Evolutionary conservation across 2,329 filamentous ascomycete genomes (phyloP), one percentile per base, ranked within the genome.

Genomic region (Alternaria alternata): DNA sequence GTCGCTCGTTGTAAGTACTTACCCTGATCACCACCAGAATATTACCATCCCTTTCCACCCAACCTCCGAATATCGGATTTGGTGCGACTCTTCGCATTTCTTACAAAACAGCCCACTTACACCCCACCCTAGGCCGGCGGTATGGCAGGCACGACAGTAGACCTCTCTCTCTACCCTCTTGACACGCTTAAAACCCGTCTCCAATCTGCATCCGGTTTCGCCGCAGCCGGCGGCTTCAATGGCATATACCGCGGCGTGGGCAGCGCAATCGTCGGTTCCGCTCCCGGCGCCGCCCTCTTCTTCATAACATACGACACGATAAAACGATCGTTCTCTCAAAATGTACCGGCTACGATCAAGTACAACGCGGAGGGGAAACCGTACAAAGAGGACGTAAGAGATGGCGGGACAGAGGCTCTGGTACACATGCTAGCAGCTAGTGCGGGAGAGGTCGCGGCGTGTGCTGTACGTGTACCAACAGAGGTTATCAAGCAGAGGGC

Each of bases 121-220:
- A n/a, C 32, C 49, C 26, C 5, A 52, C 66, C 62, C 39, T 72
- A 90, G 84, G 93, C 95, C 69, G 95, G 95, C 79, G 95, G 89
- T 75, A 83, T 97, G 68, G 95, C 95, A 68, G 95, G 95, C 76
- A 95, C 95, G 48, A 96, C 94, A 14, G 95, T 98, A 80, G 95
- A 99, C 86, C 89, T 97, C 74, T 93, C 93, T 57, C 92, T 99
- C 76, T 99, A 92, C 84, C 95, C 95, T 0, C 93, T 99, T 84
- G 96, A 99, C 86, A 99, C 95, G 0, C 89, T 99, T 76, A 99
- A 99, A 83, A 99, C 96, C 43, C 93, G 95, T 16, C 92, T 99
- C 7, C 95, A 99, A 82, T 93, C 93, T 65, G 87, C 87, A 48
- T 78, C 85, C 57, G 89, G 90, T 78, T 93, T 97, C 83, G 88